Conservation (phyloP, 495 filamentous ascomycete species). For the Usnea hakonensis region DNA sequence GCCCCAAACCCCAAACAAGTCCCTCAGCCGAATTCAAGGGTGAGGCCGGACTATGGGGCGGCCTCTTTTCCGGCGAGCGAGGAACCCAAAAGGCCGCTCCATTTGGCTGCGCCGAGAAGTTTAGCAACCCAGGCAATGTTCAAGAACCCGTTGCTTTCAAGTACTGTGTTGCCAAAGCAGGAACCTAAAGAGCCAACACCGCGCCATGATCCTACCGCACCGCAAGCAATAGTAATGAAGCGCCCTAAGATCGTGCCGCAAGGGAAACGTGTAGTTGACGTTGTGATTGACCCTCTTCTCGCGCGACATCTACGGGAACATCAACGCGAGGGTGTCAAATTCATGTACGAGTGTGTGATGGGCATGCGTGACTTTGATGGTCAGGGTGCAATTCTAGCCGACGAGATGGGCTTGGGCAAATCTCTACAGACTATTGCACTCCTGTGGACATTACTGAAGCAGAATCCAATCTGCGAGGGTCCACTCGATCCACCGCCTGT, state of each 20-base stretch:
- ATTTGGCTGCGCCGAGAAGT: constrained; percentile 25
- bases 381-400: constrained; percentile 68
- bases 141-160: constrained; percentile 54
- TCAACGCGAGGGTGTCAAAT: constrained; percentile 69
- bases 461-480: constrained; percentile 61
- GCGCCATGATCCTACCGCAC: constrained; percentile 57
- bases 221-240: constrained; percentile 63
- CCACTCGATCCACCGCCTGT: constrained; percentile 39
- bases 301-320: constrained; percentile 59
- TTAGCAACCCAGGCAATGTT: constrained; percentile 25
- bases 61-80: constrained; percentile 12
- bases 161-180: constrained; percentile 41
- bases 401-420: constrained; percentile 80
- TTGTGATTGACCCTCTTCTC: constrained; percentile 72
- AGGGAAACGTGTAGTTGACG: constrained; percentile 66
- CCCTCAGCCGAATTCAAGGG: not conserved
- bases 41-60: constrained; percentile 14
- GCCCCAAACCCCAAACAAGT: constrained; percentile 16
- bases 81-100: constrained; percentile 18
- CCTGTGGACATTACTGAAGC: constrained; percentile 74
- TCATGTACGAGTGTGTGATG: constrained; percentile 83
- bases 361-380: constrained; percentile 64
- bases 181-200: constrained; percentile 44
- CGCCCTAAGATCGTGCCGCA: constrained; percentile 47
- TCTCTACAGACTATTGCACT: constrained; percentile 73